phyloP scores from a whole-genome alignment of 495 filamentous ascomycete genomes.

The Chaetomidium leptoderma region DNA sequence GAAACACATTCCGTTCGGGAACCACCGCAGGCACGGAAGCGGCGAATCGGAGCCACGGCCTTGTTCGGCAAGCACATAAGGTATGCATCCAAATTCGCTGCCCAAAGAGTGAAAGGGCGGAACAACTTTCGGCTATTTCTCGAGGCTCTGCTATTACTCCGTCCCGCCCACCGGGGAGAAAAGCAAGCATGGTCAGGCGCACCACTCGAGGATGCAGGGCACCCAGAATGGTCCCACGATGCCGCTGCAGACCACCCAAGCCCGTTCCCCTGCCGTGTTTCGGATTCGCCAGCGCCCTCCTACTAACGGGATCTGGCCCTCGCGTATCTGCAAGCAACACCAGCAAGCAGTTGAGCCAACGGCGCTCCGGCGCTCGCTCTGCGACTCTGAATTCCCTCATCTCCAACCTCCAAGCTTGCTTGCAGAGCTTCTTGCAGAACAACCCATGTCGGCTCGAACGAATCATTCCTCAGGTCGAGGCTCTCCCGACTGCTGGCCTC shows the following conservation, averaged over 20 bases:
- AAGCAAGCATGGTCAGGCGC: conserved; percentile 22
- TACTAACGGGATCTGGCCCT: conserved; percentile 2
- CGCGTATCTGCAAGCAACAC: conserved; percentile 8
- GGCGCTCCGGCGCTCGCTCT: not conserved
- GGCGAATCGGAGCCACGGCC: too few relatives aligned
- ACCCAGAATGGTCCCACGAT: conserved; percentile 14
- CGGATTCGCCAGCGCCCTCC: conserved; percentile 14
- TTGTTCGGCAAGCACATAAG: too few relatives aligned
- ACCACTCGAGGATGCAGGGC: conserved; percentile 9
- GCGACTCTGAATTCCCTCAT: not conserved
- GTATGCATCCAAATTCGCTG: conserved; percentile 31
- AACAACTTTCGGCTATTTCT: not conserved
- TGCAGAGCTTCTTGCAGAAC: not conserved
- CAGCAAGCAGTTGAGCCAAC: not conserved
- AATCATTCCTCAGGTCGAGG: not conserved
- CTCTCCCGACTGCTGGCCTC: too few relatives aligned
- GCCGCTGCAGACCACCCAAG: not conserved
- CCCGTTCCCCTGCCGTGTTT: conserved; percentile 3
- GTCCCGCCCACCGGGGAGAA: too few relatives aligned
- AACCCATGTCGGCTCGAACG: not conserved
- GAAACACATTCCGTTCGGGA: too few relatives aligned
- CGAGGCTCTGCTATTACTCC: too few relatives aligned
- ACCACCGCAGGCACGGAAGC: too few relatives aligned
- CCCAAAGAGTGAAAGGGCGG: conserved; percentile 18
- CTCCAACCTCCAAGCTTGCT: not conserved